Base-by-base conservation (phyloP, 306 rosid genomes). In the Vigna trinervia region DNA sequence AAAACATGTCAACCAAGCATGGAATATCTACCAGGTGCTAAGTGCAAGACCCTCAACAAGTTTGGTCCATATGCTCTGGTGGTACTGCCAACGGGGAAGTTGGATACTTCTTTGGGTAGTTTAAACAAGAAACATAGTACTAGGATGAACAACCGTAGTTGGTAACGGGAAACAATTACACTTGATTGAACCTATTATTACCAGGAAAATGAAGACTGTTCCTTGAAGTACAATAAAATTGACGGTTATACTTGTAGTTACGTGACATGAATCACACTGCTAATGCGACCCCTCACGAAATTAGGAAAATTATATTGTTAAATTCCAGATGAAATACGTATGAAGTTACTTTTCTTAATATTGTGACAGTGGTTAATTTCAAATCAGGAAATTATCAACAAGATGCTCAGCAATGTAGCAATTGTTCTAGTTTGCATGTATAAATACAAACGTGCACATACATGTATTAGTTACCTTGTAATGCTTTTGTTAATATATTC, bases 321-420 rank as follows among this genome's bases (percentile, higher is more conserved):
- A 15, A 17, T 51, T 54, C 54, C 36, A 20, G 41, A 66, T 65
- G 80, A 80, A 41, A n/a, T 67, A 58, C 63, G 45, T 51, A 0
- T 68, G 67, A 64, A 13, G 43, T 65, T 17, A 36, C 36, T 41
- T 68, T 67, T 56, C 62, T 50, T 4, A 57, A 46, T 74, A 39
- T 11, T n/a, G 54, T 22, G 54, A 48, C 26, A 26, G 13, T 45
- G 11, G 6, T 36, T 81, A 59, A 58, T 81, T 74, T 51, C 53
- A 11, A 47, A 60, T 50, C 76, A 67, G 68, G 80, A 57, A 58
- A 71, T 54, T 20, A 64, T 34, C 39, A 82, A 53, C 71, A 32
- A 34, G 60, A 51, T 69, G 62, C 68, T 76, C 73, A 58, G 26
- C 78, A 11, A 26, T 32, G 78, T 76, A 39, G 71, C 30, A 45